Evolutionary conservation across 164 flowering plant species (phyloP), one percentile per base, ranked within the genome.

Genomic region (Cinnamomum micranthum): DNA sequence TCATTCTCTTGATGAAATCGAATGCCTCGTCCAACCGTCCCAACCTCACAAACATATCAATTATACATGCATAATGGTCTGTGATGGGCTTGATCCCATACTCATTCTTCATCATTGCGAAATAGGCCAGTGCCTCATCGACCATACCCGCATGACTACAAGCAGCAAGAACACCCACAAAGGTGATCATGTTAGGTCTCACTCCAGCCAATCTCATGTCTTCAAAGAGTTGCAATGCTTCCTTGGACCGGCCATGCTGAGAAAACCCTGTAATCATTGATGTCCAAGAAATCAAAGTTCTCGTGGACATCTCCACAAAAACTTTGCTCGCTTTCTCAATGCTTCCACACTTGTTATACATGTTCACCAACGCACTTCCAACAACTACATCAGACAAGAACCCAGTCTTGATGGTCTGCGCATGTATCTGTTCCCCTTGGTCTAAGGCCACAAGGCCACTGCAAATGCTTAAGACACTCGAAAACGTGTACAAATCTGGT

Each of bases 361-460:
- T 90, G 74, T 87, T 87, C 47, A 94, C 86, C 27, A 92, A 77
- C 62, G 97, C 85, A 65, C 90, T 92, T 72, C 92, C 97, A 25
- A 92, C 95, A 67, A 92, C 84, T n/a, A 89, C 87, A 75, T 94
- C 98, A 2, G 94, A 84, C 52, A 89, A 75, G 82, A 82, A 83
- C 62, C 98, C 97, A 4, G 82, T 81, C 77, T 92, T 93, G 15
- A 93, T 82, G 12, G 86, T 76, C 78, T 85, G 95, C 33, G 95
- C 92, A 80, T 93, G 98, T 76, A 92, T 63, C 70, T 92, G 97
- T 71, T 90, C 94, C 68, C 97, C 98, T 76, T 90, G 95, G 73
- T 87, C 88, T 79, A 89, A 75, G 58, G 90, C 95, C 74, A 82
- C 89, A 79, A 93, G 74, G 74, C 72, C 78, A 75, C 92, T 85